Evolutionary conservation across 371 early-diverging fungal genomes (phyloP).

Genomic region (Mucor mucedo): DNA sequence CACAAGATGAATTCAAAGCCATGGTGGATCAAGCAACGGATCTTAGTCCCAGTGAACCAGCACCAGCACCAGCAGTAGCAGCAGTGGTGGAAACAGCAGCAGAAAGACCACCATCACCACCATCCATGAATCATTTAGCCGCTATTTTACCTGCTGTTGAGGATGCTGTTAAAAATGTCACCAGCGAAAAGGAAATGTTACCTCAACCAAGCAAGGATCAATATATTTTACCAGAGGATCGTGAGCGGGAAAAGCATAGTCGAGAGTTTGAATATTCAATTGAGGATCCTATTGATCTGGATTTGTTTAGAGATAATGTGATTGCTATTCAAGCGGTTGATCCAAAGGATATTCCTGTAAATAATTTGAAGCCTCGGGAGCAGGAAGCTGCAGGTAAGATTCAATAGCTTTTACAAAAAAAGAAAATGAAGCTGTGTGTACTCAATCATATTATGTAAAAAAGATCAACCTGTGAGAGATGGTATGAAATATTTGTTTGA

Average conservation of each 20-base stretch:
- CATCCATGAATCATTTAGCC: conserved; percentile 18
- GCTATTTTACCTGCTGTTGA: conserved; percentile 34
- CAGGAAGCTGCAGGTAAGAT: conserved; percentile 58
- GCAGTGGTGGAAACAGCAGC: neutral
- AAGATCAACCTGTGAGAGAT: conserved; percentile 50
- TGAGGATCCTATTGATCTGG: conserved; percentile 48
- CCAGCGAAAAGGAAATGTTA: neutral
- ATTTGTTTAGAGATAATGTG: conserved; percentile 48
- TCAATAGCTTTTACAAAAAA: neutral
- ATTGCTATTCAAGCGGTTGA: conserved; percentile 45
- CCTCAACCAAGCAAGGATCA: neutral
- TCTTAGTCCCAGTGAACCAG: neutral
- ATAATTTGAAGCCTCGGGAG: conserved; percentile 54
- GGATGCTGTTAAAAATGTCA: conserved; percentile 10
- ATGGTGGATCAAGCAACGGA: neutral
- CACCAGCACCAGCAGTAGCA: neutral
- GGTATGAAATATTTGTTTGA: conserved; percentile 52
- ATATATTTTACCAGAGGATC: conserved; percentile 16
- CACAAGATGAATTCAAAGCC: conserved; percentile 4
- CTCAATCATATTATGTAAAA: neutral
- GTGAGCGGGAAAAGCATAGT: conserved; percentile 21
- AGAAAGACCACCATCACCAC: no score
- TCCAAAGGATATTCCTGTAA: conserved; percentile 47
- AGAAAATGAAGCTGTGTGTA: neutral
- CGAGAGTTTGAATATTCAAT: conserved; percentile 32